Conservation (phyloP, 768 basidiomycete species). For the Rhizopogon rudus region DNA sequence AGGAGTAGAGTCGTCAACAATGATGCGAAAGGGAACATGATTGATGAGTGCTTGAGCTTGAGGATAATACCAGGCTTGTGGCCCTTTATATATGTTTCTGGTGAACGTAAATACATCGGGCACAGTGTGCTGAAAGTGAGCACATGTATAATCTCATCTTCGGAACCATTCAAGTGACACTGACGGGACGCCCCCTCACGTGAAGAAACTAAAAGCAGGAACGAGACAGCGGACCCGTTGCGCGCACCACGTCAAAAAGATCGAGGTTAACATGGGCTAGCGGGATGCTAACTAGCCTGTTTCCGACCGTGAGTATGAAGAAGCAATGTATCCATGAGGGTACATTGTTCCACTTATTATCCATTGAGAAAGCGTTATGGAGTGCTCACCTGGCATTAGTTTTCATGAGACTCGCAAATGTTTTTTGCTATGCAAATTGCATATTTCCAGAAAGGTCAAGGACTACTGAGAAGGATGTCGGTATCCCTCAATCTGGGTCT, state of each 20-base stretch:
- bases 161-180: neutral
- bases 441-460: neutral
- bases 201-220: neutral
- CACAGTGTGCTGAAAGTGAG: neutral
- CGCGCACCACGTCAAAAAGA: neutral
- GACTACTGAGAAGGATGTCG: neutral
- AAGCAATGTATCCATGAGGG: neutral
- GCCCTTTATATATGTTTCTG: slow-evolving; percentile 17
- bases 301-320: neutral
- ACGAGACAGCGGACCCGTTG: neutral
- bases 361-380: neutral
- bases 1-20: slow-evolving; percentile 43
- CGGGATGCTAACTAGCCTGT: neutral
- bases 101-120: neutral
- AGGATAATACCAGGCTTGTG: slow-evolving; percentile 4
- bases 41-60: slow-evolving; percentile 12
- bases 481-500: too few relatives aligned
- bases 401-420: neutral
- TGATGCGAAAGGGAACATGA: slow-evolving; percentile 34
- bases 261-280: neutral
- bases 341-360: neutral
- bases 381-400: neutral
- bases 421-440: neutral
- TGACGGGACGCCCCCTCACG: slow-evolving; percentile 8
- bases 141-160: slow-evolving; percentile 8